These are phyloP conservation scores for Cadophora luteo-olivacea DNA, from an alignment of 2,329 filamentous ascomycete genomes.

Conservation along the genomic window DNA sequence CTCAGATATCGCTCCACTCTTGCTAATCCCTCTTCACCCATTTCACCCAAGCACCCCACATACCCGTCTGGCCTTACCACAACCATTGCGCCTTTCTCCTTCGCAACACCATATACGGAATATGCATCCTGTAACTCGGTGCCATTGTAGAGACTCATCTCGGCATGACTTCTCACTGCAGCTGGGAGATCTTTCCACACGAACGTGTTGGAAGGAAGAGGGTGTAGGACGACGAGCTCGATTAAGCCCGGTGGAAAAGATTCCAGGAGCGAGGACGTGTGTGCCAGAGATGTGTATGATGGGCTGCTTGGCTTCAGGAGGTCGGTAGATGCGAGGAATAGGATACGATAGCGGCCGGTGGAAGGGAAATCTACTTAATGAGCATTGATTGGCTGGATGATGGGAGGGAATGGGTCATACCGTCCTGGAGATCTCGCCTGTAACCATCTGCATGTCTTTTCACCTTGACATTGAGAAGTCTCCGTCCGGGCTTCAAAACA, in stretches of 20 bases:
- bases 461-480: conserved; percentile 39
- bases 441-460: conserved; percentile 42
- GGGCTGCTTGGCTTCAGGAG: conserved; percentile 28
- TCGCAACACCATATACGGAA: conserved; percentile 72
- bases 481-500: conserved; percentile 38
- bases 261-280: conserved; percentile 15
- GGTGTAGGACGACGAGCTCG: conserved; percentile 66
- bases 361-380: conserved; percentile 20
- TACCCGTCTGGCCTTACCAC: conserved; percentile 77
- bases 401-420: not conserved
- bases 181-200: conserved; percentile 45
- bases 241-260: conserved; percentile 64
- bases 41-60: conserved; percentile 53
- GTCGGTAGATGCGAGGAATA: conserved; percentile 21
- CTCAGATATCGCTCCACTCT: not conserved
- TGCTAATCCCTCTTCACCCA: not conserved
- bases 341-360: conserved; percentile 16
- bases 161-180: conserved; percentile 68
- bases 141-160: conserved; percentile 59
- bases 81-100: conserved; percentile 59
- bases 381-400: no score
- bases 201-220: conserved; percentile 23
- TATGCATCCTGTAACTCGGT: conserved; percentile 63
- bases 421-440: conserved; percentile 41
- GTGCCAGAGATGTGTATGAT: conserved; percentile 26